Evolutionary conservation across 164 flowering plant genomes (phyloP).

Genomic region (Akebia trifoliata): DNA sequence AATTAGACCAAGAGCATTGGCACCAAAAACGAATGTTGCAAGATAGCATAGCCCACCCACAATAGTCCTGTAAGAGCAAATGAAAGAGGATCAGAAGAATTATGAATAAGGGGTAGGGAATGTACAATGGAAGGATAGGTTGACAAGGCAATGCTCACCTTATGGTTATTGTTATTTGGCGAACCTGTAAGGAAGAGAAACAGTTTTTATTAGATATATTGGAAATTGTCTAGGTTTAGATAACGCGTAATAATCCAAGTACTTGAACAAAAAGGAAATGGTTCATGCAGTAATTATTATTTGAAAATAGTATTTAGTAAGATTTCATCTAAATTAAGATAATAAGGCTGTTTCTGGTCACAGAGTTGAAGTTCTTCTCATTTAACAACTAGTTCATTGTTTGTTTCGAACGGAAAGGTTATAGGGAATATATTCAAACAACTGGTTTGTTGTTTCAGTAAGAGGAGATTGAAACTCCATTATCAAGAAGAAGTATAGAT

Average conservation of each 20-base stretch:
- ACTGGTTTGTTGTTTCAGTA: too few relatives aligned
- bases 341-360: too few relatives aligned
- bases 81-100: conserved; percentile 6
- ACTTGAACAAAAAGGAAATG: neutral
- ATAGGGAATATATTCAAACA: too few relatives aligned
- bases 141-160: conserved; percentile 36
- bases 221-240: neutral
- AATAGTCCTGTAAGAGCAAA: conserved; percentile 61
- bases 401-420: too few relatives aligned
- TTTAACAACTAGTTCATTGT: too few relatives aligned
- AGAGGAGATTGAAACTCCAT: too few relatives aligned
- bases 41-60: conserved; percentile 89
- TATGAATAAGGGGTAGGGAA: neutral
- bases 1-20: conserved; percentile 67
- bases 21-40: conserved; percentile 87
- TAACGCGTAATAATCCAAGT: neutral
- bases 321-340: too few relatives aligned
- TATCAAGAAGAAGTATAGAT: too few relatives aligned
- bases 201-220: neutral
- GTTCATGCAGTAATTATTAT: neutral
- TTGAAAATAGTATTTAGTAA: too few relatives aligned
- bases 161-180: conserved; percentile 87
- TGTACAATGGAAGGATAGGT: neutral
- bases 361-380: too few relatives aligned
- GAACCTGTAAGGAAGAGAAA: conserved; percentile 57